A percentile compares a stretch with the other conserved stretches of the same genome.
phyloP scores from a whole-genome alignment of 108 stramenopile species.

The Nannochloropsis salina region DNA sequence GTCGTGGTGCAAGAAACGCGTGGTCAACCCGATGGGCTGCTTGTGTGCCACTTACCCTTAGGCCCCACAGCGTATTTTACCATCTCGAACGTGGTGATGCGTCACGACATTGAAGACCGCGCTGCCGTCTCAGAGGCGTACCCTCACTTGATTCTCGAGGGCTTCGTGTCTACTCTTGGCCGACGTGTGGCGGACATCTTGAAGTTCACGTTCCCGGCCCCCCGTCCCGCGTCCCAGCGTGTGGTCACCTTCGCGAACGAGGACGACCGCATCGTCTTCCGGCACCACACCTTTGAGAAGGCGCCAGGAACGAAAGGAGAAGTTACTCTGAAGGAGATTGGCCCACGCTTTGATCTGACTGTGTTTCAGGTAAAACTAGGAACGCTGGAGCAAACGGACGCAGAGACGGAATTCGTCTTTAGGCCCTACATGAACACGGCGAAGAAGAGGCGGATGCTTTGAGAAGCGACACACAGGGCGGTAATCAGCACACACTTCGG shows the following conservation, averaged over 20 bases:
- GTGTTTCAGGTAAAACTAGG: slow-evolving; percentile 20
- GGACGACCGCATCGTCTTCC: slow-evolving; percentile 89
- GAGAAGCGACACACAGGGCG: not conserved
- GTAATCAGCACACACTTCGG: no score
- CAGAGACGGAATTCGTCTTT: slow-evolving; percentile 94
- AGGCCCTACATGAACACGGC: slow-evolving; percentile 95
- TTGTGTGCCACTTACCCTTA: slow-evolving; percentile 92
- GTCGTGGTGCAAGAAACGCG: slow-evolving; percentile 90
- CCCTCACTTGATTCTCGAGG: slow-evolving; percentile 70
- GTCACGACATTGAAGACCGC: slow-evolving; percentile 85
- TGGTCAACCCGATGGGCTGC: slow-evolving; percentile 97
- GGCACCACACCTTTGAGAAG: slow-evolving; percentile 94
- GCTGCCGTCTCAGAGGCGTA: slow-evolving; percentile 85
- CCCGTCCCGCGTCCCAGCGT: slow-evolving; percentile 72
- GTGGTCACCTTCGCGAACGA: slow-evolving; percentile 89
- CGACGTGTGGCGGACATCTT: slow-evolving; percentile 81
- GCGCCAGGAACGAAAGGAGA: slow-evolving; percentile 45
- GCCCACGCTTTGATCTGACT: slow-evolving; percentile 83
- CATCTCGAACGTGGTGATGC: slow-evolving; percentile 73
- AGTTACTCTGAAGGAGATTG: slow-evolving; percentile 86
- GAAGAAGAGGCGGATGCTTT: slow-evolving; percentile 64
- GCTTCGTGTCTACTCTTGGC: slow-evolving; percentile 74
- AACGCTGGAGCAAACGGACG: slow-evolving; percentile 83
- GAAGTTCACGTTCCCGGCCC: slow-evolving; percentile 90
- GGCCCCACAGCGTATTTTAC: slow-evolving; percentile 97